Conservation (phyloP, 805 yeast species). For the Kuraishia floccosa region DNA sequence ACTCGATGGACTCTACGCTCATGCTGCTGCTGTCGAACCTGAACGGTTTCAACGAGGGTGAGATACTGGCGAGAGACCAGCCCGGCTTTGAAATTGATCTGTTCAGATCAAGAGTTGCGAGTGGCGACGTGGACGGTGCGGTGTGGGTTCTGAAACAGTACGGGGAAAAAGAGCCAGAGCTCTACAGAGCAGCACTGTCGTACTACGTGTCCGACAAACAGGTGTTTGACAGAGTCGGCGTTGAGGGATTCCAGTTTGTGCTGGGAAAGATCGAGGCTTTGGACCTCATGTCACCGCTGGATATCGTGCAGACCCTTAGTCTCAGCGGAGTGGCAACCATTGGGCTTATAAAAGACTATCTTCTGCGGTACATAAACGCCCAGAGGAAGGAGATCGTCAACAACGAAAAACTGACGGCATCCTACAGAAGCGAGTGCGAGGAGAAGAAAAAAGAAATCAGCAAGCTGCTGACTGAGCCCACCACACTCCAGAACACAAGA, state of each 20-base stretch:
- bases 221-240: constrained; percentile 40
- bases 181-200: constrained; percentile 54
- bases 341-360: constrained; percentile 60
- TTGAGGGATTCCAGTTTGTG: constrained; percentile 33
- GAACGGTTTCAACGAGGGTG: constrained; percentile 41
- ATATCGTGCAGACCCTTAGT: constrained; percentile 61
- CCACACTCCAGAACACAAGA: constrained; percentile 45
- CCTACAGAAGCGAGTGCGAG: constrained; percentile 57
- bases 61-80: constrained; percentile 24
- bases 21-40: constrained; percentile 47
- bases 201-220: constrained; percentile 47
- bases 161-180: constrained; percentile 51
- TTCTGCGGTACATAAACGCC: constrained; percentile 46
- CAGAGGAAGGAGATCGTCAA: constrained; percentile 59
- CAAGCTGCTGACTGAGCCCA: constrained; percentile 32
- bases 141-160: constrained; percentile 43
- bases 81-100: constrained; percentile 40
- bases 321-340: constrained; percentile 52
- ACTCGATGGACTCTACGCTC: constrained; percentile 41
- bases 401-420: constrained; percentile 51
- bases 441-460: constrained; percentile 42
- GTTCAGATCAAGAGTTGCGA: constrained; percentile 53
- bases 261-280: constrained; percentile 39
- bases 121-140: constrained; percentile 47
- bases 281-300: constrained; percentile 60